Base-by-base conservation (phyloP, 805 yeast species). In the Metschnikowia matae region DNA sequence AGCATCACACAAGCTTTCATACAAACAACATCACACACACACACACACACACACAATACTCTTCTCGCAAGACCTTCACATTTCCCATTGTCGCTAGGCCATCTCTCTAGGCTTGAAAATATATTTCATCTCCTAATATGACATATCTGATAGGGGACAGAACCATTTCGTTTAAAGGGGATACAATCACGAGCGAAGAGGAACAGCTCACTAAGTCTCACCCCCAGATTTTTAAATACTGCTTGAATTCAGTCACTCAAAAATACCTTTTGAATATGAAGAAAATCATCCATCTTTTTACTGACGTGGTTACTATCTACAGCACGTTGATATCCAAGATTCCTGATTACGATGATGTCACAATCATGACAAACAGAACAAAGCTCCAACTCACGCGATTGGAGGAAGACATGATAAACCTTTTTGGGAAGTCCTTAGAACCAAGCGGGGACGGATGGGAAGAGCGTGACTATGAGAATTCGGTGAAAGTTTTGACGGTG, bases 331-430 rank as follows among this genome's bases (percentile, higher is more conserved):
- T 73, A 26, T 55, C 61, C 40, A 73, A 73, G 51, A 65, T 73
- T 26, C 71, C 74, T 21, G 60, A 71, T 50, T 72, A 71, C 50
- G 77, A 71, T 40, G 78, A 73, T 57, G 57, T 73, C 46, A 69
- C 74, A 2, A 17, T 48, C n/a, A 62, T 70, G 67, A 59, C 74
- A 1, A 46, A 52, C 43, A 51, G 52, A 29, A 58, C 67, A 5
- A 61, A 61, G 47, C 20, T 49, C 18, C 48, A 53, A 4, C 44
- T 69, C 38, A 41, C 55, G 31, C 58, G 55, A 43, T 54, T 71
- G 31, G 78, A 73, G 49, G 60, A 61, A 8, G 67, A 68, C 46
- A 58, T 70, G 51, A 67, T 67, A 46, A 52, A 48, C 20, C 44
- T 69, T 2, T 66, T 71, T 42, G 69, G 70, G 3, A 43, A 50